Evolutionary conservation across 768 basidiomycete species (phyloP), one percentile per base, ranked within the genome.

Genomic region (Dentipellis fragilis): DNA sequence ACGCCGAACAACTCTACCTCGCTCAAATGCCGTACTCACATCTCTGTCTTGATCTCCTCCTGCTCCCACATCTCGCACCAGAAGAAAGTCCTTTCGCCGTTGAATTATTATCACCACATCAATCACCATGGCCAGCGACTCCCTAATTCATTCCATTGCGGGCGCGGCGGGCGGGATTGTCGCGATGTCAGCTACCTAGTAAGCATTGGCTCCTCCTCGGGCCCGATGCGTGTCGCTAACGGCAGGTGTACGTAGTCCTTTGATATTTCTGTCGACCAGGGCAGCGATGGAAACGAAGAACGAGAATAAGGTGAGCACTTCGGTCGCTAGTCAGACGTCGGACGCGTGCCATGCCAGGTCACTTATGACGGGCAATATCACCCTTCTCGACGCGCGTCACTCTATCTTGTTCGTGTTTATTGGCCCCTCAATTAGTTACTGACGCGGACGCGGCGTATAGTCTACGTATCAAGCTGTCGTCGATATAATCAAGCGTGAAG

Each of bases 141-240:
- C 90, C 49, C 71, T 83, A 12, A 86, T 96, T 29, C 93, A 97
- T 63, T 80, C 94, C 38, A 64, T 89, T 11, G 89, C 94, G 16
- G 96, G 96, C 11, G 92, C 93, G 16, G 80, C 85, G 1, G 94
- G 92, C 49, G 95, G 95, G 22, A 86, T 95, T 63, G 70, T 81
- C 7, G 92, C 95, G 21, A 96, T 98, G 93, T 79, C 81, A n/a
- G 83, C 77, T 37, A 93, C 89, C 54, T 91, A 91, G 93, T 87
- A 61, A 69, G 85, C 67, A 51, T 49, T 54, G 7, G 39, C 40
- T 39, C 35, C 57, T 55, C 36, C 35, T 39, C 34, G 53, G 29
- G 29, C 48, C 40, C 57, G 39, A 59, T 40, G 37, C 37, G 56
- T 42, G 39, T 60, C 19, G 40, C 38, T 49, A 21, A 46, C 52